phyloP scores from a whole-genome alignment of 2,329 filamentous ascomycete genomes.

The Aspergillus awamori region DNA sequence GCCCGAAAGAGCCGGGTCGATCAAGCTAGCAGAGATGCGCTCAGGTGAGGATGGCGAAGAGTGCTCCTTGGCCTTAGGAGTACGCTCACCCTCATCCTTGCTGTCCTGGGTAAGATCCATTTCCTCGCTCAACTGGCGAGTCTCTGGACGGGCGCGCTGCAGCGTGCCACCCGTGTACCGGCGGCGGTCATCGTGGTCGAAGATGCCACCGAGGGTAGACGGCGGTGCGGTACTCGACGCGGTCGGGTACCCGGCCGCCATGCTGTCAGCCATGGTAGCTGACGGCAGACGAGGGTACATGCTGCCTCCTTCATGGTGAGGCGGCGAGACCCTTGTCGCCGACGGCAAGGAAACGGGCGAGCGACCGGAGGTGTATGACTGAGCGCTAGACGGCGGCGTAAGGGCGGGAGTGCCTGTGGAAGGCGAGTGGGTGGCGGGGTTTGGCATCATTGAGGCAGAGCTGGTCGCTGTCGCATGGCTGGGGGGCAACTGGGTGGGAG shows the following conservation, averaged over 20 bases:
- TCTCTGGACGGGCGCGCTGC: slow-evolving; percentile 55
- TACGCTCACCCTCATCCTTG: slow-evolving; percentile 37
- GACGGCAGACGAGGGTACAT: slow-evolving; percentile 68
- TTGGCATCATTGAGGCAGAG: slow-evolving; percentile 44
- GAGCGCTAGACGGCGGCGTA: slow-evolving; percentile 64
- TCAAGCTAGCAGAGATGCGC: slow-evolving; percentile 42
- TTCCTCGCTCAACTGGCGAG: slow-evolving; percentile 33
- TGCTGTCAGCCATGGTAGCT: slow-evolving; percentile 60
- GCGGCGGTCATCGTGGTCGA: slow-evolving; percentile 62
- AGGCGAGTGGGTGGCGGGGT: slow-evolving; percentile 47
- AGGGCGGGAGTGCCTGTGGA: slow-evolving; percentile 62
- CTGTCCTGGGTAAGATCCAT: slow-evolving; percentile 42
- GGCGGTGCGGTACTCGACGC: slow-evolving; percentile 60
- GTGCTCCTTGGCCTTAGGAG: slow-evolving; percentile 34
- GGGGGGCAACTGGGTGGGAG: slow-evolving; percentile 48
- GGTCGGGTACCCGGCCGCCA: slow-evolving; percentile 54
- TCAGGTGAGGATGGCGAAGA: slow-evolving; percentile 21
- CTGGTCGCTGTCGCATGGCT: slow-evolving; percentile 44
- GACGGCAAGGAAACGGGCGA: slow-evolving; percentile 61
- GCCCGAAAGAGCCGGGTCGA: slow-evolving; percentile 47
- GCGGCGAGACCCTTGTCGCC: slow-evolving; percentile 54
- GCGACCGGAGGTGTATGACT: slow-evolving; percentile 65
- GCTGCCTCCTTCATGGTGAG: slow-evolving; percentile 49
- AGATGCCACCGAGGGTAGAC: slow-evolving; percentile 62
- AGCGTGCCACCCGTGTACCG: slow-evolving; percentile 64